Conservation (phyloP, 768 basidiomycete species). For the Boletus sp. region DNA sequence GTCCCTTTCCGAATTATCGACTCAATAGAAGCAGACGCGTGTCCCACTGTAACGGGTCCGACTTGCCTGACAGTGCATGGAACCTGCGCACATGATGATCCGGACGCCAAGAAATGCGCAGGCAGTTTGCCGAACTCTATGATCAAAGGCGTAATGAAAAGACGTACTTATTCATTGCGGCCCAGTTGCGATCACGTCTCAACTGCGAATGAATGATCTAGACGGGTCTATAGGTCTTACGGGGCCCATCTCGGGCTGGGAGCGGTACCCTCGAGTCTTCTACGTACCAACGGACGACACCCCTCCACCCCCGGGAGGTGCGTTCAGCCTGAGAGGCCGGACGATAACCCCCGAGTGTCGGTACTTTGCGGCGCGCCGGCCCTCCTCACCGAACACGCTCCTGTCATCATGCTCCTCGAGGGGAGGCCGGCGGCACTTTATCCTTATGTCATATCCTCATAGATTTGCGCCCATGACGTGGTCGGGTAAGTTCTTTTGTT, state of each 20-base stretch:
- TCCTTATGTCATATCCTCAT: background rate
- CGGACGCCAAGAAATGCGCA: background rate
- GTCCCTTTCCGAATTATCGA: background rate
- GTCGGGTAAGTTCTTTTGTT: background rate
- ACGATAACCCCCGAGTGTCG: too few species aligned
- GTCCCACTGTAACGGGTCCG: conserved; percentile 1
- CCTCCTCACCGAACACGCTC: background rate
- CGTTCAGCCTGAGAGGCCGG: background rate
- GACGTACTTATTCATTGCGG: background rate
- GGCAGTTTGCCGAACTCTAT: background rate
- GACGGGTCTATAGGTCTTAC: background rate
- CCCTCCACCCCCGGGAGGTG: background rate
- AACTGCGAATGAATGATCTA: background rate
- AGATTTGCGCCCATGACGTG: background rate
- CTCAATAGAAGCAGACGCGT: background rate
- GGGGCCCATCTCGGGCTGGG: background rate
- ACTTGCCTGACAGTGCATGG: background rate
- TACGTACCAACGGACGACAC: background rate
- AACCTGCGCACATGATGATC: background rate
- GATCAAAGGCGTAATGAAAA: background rate
- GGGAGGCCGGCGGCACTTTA: too few species aligned
- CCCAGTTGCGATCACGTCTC: background rate
- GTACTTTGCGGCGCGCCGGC: background rate
- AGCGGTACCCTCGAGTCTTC: background rate
- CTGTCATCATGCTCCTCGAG: background rate